Conservation (phyloP, 208 protist genomes). For the Spironucleus salmonicida region DNA sequence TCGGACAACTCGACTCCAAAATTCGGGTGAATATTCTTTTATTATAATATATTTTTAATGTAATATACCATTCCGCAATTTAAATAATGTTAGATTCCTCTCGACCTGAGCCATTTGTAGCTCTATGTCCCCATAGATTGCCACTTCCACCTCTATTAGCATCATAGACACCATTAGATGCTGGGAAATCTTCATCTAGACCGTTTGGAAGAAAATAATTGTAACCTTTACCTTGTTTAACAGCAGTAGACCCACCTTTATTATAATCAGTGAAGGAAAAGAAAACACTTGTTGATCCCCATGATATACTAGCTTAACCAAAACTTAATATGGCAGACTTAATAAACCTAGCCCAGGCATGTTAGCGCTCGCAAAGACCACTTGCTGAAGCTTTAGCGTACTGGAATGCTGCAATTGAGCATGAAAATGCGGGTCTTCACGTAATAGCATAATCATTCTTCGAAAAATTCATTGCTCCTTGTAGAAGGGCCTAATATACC, state of each 20-base stretch:
- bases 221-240: background rate
- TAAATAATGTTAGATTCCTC: conserved; percentile 27
- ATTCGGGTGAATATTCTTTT: too few species aligned
- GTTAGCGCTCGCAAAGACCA: background rate
- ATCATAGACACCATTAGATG: background rate
- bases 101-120: background rate
- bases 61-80: too few species aligned
- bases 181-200: background rate
- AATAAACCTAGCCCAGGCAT: background rate
- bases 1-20: too few species aligned
- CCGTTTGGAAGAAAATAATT: background rate
- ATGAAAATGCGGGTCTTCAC: background rate
- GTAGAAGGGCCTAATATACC: background rate
- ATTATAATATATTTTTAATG: too few species aligned
- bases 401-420: conserved; percentile 7
- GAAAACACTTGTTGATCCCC: background rate
- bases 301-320: background rate
- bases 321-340: background rate
- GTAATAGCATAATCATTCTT: background rate
- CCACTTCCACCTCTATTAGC: conserved; percentile 3
- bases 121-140: background rate
- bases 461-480: conserved; percentile 3
- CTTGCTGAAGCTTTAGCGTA: conserved; percentile 7
- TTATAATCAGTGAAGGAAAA: too few species aligned
- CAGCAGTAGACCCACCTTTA: background rate